Conservation (phyloP, 192 early-diverging fungal species). For the Rhizoclosmatium sp. region DNA sequence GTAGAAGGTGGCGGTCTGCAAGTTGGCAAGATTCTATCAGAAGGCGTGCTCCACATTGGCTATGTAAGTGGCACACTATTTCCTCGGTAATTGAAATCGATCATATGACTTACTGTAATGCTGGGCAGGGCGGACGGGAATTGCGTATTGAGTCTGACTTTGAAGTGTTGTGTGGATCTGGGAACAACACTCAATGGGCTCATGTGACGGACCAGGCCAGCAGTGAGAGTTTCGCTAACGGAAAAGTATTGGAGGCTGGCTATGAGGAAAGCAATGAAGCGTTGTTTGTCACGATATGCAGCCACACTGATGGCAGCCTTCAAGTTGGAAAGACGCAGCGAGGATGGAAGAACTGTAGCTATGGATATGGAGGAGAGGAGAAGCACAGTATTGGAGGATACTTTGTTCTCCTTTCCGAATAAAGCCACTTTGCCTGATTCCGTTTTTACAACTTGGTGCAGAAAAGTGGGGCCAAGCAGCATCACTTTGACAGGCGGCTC, state of each 20-base stretch:
- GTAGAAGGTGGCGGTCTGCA: conserved; percentile 9
- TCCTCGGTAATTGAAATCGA: neutral
- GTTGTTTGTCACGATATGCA: neutral
- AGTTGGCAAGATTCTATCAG: conserved; percentile 5
- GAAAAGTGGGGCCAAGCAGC: too few species aligned
- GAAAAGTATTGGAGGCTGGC: neutral
- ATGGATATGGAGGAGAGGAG: neutral
- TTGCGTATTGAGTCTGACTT: neutral
- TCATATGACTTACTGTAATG: neutral
- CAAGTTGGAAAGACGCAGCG: conserved; percentile 13
- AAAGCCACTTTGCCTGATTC: neutral
- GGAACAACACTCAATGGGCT: neutral
- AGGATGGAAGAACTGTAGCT: neutral
- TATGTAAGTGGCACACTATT: neutral
- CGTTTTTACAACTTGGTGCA: neutral
- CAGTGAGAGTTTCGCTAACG: neutral
- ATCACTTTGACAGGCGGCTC: too few species aligned
- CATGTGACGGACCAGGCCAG: neutral
- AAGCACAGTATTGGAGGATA: neutral
- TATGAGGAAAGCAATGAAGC: neutral
- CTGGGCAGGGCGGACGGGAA: conserved; percentile 9
- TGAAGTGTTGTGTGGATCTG: conserved; percentile 5
- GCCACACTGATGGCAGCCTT: neutral
- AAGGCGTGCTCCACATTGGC: neutral
- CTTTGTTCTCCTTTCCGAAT: neutral